phyloP scores from a whole-genome alignment of 352 stramenopile species.

The Phytopythium helicoides region DNA sequence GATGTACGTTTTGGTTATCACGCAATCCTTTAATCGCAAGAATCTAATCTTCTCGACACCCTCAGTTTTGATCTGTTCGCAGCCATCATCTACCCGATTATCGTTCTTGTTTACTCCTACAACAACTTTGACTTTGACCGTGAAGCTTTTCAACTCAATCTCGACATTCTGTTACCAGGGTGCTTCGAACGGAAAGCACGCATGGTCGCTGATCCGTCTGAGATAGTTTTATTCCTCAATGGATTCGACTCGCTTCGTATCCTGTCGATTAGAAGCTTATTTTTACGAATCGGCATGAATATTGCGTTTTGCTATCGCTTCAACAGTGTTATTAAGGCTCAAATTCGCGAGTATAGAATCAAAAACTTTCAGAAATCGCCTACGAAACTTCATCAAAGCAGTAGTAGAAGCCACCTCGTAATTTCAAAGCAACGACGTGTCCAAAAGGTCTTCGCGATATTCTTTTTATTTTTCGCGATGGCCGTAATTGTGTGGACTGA shows the following conservation, averaged over 20 bases:
- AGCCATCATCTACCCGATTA: constrained; percentile 20
- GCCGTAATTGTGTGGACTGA: constrained; percentile 12
- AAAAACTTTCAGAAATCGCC: constrained; percentile 2
- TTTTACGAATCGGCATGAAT: constrained; percentile 27
- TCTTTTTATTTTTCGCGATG: constrained; percentile 15
- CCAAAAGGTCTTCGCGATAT: constrained; percentile 12
- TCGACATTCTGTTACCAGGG: constrained; percentile 5
- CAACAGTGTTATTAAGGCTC: constrained; percentile 15
- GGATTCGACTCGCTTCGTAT: constrained; percentile 25
- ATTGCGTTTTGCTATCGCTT: constrained; percentile 28
- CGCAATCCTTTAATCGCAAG: not conserved
- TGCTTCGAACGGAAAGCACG: constrained; percentile 20
- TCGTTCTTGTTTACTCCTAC: constrained; percentile 16
- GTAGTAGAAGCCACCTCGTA: not conserved
- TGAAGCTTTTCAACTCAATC: constrained; percentile 13
- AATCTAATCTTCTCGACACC: too few relatives aligned
- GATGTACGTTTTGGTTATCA: constrained; percentile 27
- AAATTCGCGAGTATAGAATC: not conserved
- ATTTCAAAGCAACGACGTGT: constrained; percentile 11
- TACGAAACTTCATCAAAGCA: not conserved
- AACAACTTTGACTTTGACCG: constrained; percentile 24
- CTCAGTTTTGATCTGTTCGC: constrained; percentile 31
- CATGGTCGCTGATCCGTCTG: constrained; percentile 14
- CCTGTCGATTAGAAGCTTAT: constrained; percentile 7
- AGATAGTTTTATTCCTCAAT: constrained; percentile 16